Percentiles rank a stretch among this genome's conserved stretches.
Conservation (phyloP, 805 yeast genomes). For the Clavispora santaluciae region DNA sequence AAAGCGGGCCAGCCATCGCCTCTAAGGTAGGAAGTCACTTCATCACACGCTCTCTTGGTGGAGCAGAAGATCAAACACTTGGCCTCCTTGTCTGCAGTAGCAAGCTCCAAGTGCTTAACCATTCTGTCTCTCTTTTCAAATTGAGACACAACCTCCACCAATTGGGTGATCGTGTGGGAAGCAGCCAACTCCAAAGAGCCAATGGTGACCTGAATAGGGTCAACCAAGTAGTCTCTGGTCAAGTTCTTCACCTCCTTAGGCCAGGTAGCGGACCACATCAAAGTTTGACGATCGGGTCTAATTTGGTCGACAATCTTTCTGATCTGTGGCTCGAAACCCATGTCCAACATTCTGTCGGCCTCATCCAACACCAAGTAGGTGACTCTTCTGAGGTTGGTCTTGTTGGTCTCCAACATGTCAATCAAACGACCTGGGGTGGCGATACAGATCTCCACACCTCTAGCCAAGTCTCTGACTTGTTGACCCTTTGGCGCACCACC, state of each 20-base stretch:
- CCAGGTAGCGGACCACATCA: conserved; percentile 99
- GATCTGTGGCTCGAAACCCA: conserved; percentile 99
- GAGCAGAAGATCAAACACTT: conserved; percentile 88
- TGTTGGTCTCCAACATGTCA: conserved; percentile 93
- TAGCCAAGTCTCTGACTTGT: conserved; percentile 90
- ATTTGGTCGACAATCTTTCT: conserved; percentile 97
- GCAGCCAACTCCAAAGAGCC: conserved; percentile 97
- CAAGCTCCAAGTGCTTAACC: conserved; percentile 74
- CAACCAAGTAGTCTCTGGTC: conserved; percentile 85
- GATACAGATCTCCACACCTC: conserved; percentile 94
- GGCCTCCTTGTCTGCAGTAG: conserved; percentile 64
- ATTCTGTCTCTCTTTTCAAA: conserved; percentile 93
- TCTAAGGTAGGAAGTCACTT: conserved; percentile 84
- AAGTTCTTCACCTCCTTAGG: conserved; percentile 95
- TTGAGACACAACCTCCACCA: conserved; percentile 85
- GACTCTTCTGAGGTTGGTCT: conserved; percentile 92
- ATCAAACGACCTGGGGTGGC: conserved; percentile 99
- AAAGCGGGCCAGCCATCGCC: conserved; percentile 98
- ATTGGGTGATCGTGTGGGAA: conserved; percentile 91
- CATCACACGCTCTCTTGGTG: conserved; percentile 98
- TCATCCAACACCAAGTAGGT: conserved; percentile 96
- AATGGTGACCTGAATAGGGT: conserved; percentile 93
- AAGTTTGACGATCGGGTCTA: conserved; percentile 98
- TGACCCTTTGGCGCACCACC: conserved; percentile 99
- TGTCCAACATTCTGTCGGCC: conserved; percentile 99